Evolutionary conservation across 192 early-diverging fungal genomes (phyloP), one percentile per base, ranked within the genome.

Genomic region (Backusella mclennaniae): DNA sequence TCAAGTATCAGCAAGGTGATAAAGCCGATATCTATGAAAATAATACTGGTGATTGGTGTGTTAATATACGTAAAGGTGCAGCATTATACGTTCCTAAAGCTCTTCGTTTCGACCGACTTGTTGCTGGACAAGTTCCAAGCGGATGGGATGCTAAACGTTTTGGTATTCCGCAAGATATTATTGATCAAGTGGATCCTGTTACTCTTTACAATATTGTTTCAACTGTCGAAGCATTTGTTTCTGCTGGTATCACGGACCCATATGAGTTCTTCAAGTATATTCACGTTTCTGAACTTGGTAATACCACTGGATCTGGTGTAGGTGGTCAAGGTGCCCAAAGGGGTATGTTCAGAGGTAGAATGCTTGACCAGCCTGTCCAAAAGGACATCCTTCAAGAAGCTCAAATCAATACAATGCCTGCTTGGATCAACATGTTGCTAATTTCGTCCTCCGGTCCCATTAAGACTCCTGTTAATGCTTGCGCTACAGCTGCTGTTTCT

Each of bases 261-360:
- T 98, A 98, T 88, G 96, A 98, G 85, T 93, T 98, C 86, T 98
- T 94, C 90, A 88, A 96, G 82, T 96, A 97, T 73, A 93, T 98
- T 53, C 96, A 98, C 83, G 95, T 98, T 63, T 93, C 92, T 77
- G 95, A 98, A 80, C 89, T 98, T 42, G 96, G 96, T 73, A 98
- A 95, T 90, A 90, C 93, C 26, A 88, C 91, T 52, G 96, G 96
- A 74, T 94, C 93, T 71, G 95, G 95, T 85, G 90, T 97, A 52
- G 96, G 96, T 80, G 96, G 96, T 70, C 91, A 93, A 85, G 79
- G 87, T 7, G 88, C 95, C 19, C 89, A 93, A 73, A 89, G 91
- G 69, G 90, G 91, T 66, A 85, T 97, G 78, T 97, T 93, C 88
- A 83, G 87, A 73, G 90, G 89, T 26, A 94, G 97, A 41, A 68